Evolutionary conservation across 1,284 basidiomycete species (phyloP).

Genomic region (Megacollybia platyphylla): DNA sequence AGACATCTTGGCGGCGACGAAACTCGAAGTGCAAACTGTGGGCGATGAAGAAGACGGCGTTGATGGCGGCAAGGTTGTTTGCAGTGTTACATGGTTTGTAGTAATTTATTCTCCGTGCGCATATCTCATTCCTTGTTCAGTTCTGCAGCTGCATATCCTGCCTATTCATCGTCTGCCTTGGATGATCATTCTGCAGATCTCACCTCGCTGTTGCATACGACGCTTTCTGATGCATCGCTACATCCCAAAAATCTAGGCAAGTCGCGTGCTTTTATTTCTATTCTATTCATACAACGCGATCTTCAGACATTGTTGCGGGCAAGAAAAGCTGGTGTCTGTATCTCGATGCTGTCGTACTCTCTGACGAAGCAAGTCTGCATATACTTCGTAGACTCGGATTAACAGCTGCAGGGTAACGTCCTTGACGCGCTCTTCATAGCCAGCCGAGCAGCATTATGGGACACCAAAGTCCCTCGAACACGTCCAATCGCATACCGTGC

Average conservation of each 20-base stretch:
- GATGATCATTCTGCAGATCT: slow-evolving; percentile 67
- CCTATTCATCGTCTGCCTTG: slow-evolving; percentile 42
- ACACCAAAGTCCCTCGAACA: slow-evolving; percentile 68
- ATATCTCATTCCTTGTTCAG: slow-evolving; percentile 29
- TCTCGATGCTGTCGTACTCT: slow-evolving; percentile 57
- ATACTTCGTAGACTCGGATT: too few relatives aligned
- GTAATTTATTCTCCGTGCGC: slow-evolving; percentile 2
- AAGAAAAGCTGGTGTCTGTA: slow-evolving; percentile 60
- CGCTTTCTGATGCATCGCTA: slow-evolving; percentile 47
- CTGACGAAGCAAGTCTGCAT: slow-evolving; percentile 26
- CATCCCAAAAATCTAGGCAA: slow-evolving; percentile 41
- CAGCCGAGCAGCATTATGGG: slow-evolving; percentile 63
- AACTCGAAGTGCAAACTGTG: slow-evolving; percentile 59
- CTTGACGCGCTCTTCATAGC: slow-evolving; percentile 69
- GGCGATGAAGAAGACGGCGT: slow-evolving; percentile 26
- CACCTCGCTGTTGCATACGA: slow-evolving; percentile 41
- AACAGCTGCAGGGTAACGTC: slow-evolving; percentile 36
- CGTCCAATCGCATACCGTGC: slow-evolving; percentile 42
- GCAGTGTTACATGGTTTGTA: slow-evolving; percentile 64
- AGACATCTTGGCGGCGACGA: slow-evolving; percentile 56
- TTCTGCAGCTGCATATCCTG: slow-evolving; percentile 67
- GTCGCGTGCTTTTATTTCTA: too few relatives aligned
- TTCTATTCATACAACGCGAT: too few relatives aligned
- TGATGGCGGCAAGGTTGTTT: slow-evolving; percentile 47
- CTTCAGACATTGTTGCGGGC: slow-evolving; percentile 33